Conservation (phyloP, 257 asterid genomes). For the Fraxinus americana region DNA sequence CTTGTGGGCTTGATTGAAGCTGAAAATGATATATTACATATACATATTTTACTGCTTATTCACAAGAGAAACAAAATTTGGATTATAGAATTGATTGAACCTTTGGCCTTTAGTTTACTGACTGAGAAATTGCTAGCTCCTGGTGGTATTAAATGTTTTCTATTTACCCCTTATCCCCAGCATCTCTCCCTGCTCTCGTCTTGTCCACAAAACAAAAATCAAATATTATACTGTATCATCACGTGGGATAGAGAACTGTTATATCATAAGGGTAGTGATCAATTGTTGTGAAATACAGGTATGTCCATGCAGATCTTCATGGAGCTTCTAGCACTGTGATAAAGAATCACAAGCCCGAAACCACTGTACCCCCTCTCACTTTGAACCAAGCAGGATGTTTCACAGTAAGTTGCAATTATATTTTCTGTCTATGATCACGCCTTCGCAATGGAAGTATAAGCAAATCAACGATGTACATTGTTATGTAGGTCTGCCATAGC, state of each 20-base stretch:
- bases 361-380: slow-evolving; percentile 92
- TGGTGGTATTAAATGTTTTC: not conserved
- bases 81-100: slow-evolving; percentile 7
- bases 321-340: slow-evolving; percentile 99
- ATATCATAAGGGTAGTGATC: not conserved
- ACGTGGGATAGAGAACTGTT: not conserved
- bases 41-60: slow-evolving; percentile 6
- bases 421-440: slow-evolving; percentile 15
- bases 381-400: slow-evolving; percentile 95
- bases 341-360: slow-evolving; percentile 91
- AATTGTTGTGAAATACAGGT: slow-evolving; percentile 42
- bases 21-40: slow-evolving; percentile 11
- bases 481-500: slow-evolving; percentile 88
- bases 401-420: slow-evolving; percentile 61
- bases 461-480: slow-evolving; percentile 22
- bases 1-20: slow-evolving; percentile 7
- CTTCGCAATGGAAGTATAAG: not conserved
- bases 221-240: not conserved
- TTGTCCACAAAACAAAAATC: not conserved
- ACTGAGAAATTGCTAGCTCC: not conserved
- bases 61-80: not conserved
- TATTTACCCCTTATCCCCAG: not conserved
- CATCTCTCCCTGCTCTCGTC: not conserved
- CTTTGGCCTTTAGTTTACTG: slow-evolving; percentile 6
- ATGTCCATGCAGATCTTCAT: slow-evolving; percentile 95